A percentile compares a stretch with the other conserved stretches of the same genome.
These are phyloP conservation scores for Hypoxylon sp. DNA, from an alignment of 2,329 filamentous ascomycete genomes.

Conservation along the genomic window DNA sequence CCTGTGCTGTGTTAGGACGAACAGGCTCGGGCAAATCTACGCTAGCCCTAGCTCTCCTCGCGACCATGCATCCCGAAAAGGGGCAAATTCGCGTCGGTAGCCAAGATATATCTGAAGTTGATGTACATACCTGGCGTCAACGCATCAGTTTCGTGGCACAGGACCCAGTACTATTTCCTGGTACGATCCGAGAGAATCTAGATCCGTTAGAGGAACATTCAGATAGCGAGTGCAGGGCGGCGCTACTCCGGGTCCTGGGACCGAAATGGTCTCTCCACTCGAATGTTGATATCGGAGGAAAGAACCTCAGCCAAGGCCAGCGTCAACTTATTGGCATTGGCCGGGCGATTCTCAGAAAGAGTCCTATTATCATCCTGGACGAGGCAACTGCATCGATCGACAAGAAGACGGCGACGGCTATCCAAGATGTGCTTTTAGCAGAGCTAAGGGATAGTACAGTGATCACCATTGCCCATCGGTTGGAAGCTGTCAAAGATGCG, in stretches of 20 bases:
- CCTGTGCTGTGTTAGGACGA: constrained; percentile 76
- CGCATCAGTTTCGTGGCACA: constrained; percentile 71
- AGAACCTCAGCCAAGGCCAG: constrained; percentile 70
- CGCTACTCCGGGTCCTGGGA: constrained; percentile 68
- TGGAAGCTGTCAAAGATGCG: constrained; percentile 68
- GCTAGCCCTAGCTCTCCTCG: constrained; percentile 66
- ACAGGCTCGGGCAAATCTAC: constrained; percentile 92
- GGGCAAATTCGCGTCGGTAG: constrained; percentile 64
- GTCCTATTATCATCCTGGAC: constrained; percentile 69
- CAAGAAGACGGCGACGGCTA: constrained; percentile 63
- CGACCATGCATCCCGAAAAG: constrained; percentile 59
- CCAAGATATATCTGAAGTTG: constrained; percentile 60
- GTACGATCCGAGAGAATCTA: constrained; percentile 69
- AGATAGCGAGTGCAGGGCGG: constrained; percentile 58
- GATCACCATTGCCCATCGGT: constrained; percentile 71
- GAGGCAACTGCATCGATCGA: constrained; percentile 73
- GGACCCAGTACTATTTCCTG: constrained; percentile 69
- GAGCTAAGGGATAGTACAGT: constrained; percentile 66
- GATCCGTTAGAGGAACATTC: constrained; percentile 71
- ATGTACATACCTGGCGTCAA: constrained; percentile 64
- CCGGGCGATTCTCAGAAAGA: constrained; percentile 66
- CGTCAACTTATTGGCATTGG: constrained; percentile 69
- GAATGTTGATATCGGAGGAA: constrained; percentile 66
- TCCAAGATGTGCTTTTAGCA: constrained; percentile 65
- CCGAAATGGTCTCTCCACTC: constrained; percentile 57